Evolutionary conservation across 495 filamentous ascomycete species (phyloP), one percentile per base, ranked within the genome.

Genomic region (Chaetomium fimeti): DNA sequence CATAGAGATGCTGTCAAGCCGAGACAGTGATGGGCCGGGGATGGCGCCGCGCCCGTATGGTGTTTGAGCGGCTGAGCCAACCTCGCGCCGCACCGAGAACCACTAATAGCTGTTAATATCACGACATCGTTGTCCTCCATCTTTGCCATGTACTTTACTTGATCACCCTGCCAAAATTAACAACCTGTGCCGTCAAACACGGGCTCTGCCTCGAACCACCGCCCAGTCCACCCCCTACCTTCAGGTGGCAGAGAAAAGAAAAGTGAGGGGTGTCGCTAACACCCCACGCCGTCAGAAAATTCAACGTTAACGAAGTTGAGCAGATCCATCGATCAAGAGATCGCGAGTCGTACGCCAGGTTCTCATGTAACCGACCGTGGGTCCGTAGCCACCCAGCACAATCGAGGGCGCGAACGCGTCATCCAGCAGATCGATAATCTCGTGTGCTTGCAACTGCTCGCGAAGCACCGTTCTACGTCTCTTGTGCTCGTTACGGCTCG

Each of bases 1-100:
- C 22, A 51, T 51, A 20, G 48, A 51, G 48, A 51, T 51, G 48
- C 22, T 24, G n/a, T 51, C 20, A n/a, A 51, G 48, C 48, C 48
- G 22, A 51, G 48, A 51, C 48, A 25, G 22, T 20, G 22, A 51
- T 5, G 48, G 22, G 20, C 48, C n/a, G 13, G 48, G 48, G 9
- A 25, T 51, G n/a, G 48, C 25, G 48, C 22, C 48, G 48, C 48
- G 22, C 5, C 48, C 48, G 1, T 51, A 51, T 51, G 48, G 48
- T 12, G 22, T 27, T 51, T 51, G 20, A 25, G 25, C 11, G 22
- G 3, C 25, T 51, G 20, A 25, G 25, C 11, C 22, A n/a, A 47
- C 43, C 6, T 20, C n/a, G 43, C 11, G 16, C 43, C n/a, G 43
- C 9, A 47, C 43, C 16, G n/a, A 15, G 18, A 20, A 47, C 43